Evolutionary conservation across 768 basidiomycete species (phyloP).

Genomic region (Collybiopsis confluens): DNA sequence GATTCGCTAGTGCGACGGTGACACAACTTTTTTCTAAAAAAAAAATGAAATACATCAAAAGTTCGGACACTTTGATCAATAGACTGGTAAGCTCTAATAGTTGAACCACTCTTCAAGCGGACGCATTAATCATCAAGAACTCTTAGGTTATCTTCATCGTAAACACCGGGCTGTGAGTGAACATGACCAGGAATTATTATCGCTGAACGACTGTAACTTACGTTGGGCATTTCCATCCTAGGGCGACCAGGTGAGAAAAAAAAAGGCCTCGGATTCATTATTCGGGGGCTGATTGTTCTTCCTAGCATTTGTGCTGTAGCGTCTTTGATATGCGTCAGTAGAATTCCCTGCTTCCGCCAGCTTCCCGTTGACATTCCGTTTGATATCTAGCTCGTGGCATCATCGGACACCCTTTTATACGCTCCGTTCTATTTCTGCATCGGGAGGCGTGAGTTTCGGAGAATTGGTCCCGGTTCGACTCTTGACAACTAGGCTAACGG

Average conservation of each 20-base stretch:
- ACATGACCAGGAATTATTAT: not conserved
- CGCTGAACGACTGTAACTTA: no score
- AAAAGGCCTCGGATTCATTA: no score
- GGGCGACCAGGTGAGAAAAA: conserved; percentile 5
- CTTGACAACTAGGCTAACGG: no score
- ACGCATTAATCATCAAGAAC: not conserved
- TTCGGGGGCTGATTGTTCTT: no score
- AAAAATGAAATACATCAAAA: not conserved
- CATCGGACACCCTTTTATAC: conserved; percentile 25
- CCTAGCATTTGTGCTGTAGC: conserved; percentile 10
- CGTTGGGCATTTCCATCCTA: no score
- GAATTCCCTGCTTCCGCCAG: not conserved
- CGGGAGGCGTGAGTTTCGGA: conserved; percentile 22
- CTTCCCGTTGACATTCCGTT: conserved; percentile 1
- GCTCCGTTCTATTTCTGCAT: conserved; percentile 30
- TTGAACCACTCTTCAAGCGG: not conserved
- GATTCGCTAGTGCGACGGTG: not conserved
- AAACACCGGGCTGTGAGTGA: conserved; percentile 13
- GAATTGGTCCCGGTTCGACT: no score
- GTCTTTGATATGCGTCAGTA: conserved; percentile 10
- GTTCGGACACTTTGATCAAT: conserved; percentile 11
- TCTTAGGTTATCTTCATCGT: conserved; percentile 11
- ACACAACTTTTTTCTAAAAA: not conserved
- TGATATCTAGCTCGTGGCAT: conserved; percentile 20
- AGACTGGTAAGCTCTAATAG: conserved; percentile 8